Percentiles rank a stretch among this genome's conserved stretches.
These are phyloP conservation scores for Colletotrichum gigasporum DNA, from an alignment of 2,329 filamentous ascomycete genomes.

Conservation along the genomic window DNA sequence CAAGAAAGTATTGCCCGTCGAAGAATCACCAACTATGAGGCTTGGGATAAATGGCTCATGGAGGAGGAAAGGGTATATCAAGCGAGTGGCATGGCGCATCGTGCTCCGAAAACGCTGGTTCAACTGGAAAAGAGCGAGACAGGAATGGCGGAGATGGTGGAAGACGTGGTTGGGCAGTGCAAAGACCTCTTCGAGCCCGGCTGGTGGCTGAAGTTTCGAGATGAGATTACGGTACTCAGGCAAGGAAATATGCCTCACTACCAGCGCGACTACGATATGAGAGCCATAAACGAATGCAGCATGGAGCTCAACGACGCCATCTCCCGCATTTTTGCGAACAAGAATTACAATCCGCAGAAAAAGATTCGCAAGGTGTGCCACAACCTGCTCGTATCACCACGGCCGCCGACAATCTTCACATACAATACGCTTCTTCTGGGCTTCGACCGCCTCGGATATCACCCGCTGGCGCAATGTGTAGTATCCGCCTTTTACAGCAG, in stretches of 20 bases:
- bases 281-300: background rate
- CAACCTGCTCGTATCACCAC: conserved; percentile 71
- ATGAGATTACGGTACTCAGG: conserved; percentile 22
- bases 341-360: background rate
- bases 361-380: conserved; percentile 63
- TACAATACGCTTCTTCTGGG: conserved; percentile 77
- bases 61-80: background rate
- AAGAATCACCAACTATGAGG: background rate
- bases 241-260: conserved; percentile 8
- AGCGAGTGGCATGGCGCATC: background rate
- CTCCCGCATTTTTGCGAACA: conserved; percentile 8
- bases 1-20: background rate
- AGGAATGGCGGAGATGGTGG: background rate
- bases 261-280: background rate
- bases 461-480: conserved; percentile 61
- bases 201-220: conserved; percentile 4
- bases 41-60: background rate
- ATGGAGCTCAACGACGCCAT: conserved; percentile 18
- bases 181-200: conserved; percentile 40
- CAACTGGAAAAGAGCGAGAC: background rate
- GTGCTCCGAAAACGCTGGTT: background rate
- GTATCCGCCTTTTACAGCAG: conserved; percentile 60
- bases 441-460: conserved; percentile 63
- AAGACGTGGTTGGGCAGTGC: conserved; percentile 28
- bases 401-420: conserved; percentile 72